Conservation (phyloP, 495 filamentous ascomycete genomes). For the Gamarada debralockiae region DNA sequence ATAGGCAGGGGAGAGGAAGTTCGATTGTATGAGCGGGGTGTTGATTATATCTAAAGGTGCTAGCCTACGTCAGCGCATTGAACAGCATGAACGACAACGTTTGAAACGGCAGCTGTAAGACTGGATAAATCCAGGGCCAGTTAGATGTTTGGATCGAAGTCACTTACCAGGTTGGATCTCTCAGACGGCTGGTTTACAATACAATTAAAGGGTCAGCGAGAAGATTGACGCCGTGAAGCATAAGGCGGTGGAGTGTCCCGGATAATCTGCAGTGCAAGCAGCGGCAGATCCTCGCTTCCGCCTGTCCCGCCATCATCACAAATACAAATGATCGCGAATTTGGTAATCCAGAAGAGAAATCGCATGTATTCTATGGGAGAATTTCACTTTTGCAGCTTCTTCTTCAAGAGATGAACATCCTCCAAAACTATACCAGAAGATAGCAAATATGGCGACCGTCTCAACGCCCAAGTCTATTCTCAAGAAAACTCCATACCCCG, state of each 20-base stretch:
- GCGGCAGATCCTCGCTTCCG: conserved; percentile 8
- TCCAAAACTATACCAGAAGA: not conserved
- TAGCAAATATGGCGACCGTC: conserved; percentile 19
- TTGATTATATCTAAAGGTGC: conserved; percentile 23
- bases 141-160: not conserved
- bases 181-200: conserved; percentile 3
- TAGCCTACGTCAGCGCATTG: conserved; percentile 29
- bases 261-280: not conserved
- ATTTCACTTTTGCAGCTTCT: not conserved
- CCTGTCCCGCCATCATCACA: not conserved
- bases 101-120: conserved; percentile 21
- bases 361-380: not conserved
- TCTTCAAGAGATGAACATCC: not conserved
- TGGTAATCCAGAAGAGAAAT: too few relatives aligned
- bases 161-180: conserved; percentile 14
- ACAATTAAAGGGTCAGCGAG: not conserved
- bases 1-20: conserved; percentile 12
- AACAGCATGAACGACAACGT: conserved; percentile 4
- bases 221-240: not conserved
- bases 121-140: conserved; percentile 11
- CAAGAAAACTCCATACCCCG: conserved; percentile 28
- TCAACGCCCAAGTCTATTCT: conserved; percentile 25
- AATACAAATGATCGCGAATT: too few relatives aligned
- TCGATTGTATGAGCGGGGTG: conserved; percentile 16
- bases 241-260: conserved; percentile 16